Base-by-base conservation (phyloP, 2,329 filamentous ascomycete species). In the Hansfordia pulvinata region DNA sequence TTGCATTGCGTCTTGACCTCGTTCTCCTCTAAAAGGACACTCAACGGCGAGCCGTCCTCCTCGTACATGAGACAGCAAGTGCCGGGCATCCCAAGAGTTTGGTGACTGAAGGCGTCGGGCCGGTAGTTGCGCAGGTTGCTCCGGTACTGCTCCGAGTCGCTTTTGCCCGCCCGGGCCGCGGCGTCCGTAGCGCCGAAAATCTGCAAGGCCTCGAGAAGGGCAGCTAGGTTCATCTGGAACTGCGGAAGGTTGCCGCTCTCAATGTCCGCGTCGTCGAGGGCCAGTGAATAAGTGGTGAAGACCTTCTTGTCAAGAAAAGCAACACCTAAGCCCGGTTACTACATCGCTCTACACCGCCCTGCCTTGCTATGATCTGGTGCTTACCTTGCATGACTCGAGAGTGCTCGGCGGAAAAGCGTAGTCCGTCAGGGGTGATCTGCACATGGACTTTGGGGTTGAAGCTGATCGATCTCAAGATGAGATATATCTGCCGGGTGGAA, bases 191-290 rank as follows among this genome's bases (percentile, higher is more conserved):
- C 74, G 26, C 84, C 84, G 44, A 98, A 93, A 26, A 98, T 96
- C 44, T 94, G 88, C 6, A 98, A 65, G 1, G 88, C 93, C 55
- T 96, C 90, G 28, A 98, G 70, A 3, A 98, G 68, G 11, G 88
- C 82, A 4, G 77, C 66, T 7, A 98, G 69, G 2, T 85, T 90
- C 36, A 96, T 77, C 46, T 92, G 78, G 47, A 98, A 98, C 27
- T 68, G 70, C 6, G 82, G 76, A 17, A 70, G 63, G 4, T 60
- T 43, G 11, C 53, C 53, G 4, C 55, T 54, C 12, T 58, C 54
- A 10, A 54, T 47, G 8, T 46, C 47, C 5, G n/a, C n/a, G 8
- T 35, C 39, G 15, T 49, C 57, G 31, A 56, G 60, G 36, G 76
- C 76, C 49, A 84, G 79, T 12, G 62, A 70, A 50, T 86, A 98